phyloP scores from a whole-genome alignment of 2,329 filamentous ascomycete genomes.

The Fusarium scirpi region DNA sequence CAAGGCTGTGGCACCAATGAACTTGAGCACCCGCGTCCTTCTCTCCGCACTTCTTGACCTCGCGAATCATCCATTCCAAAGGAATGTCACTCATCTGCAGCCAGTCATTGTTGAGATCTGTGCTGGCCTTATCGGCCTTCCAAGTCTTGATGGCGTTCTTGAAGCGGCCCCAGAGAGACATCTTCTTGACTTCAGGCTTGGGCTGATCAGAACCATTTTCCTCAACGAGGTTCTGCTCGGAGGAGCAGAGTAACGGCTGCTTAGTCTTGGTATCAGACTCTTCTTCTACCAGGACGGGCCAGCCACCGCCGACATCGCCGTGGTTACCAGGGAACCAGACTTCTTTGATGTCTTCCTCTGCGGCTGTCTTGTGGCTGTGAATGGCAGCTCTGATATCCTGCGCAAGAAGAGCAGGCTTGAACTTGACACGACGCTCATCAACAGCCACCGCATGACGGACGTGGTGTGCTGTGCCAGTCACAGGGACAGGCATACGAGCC shows the following conservation, averaged over 20 bases:
- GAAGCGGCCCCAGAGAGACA: constrained; percentile 52
- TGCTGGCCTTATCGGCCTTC: constrained; percentile 49
- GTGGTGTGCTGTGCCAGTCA: constrained; percentile 56
- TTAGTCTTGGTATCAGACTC: constrained; percentile 32
- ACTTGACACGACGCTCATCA: constrained; percentile 67
- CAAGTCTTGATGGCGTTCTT: constrained; percentile 53
- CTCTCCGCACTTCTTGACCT: constrained; percentile 56
- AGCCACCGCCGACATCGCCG: constrained; percentile 66
- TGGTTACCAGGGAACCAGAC: constrained; percentile 69
- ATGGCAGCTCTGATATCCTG: constrained; percentile 52
- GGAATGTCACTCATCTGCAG: constrained; percentile 63
- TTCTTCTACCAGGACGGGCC: constrained; percentile 50
- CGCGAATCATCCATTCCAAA: constrained; percentile 65
- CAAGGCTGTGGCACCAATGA: constrained; percentile 51
- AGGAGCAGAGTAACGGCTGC: neutral
- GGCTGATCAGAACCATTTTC: neutral
- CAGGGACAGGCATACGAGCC: constrained; percentile 54
- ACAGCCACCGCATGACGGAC: constrained; percentile 66
- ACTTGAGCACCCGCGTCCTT: constrained; percentile 49
- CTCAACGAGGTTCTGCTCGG: neutral
- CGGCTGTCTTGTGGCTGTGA: constrained; percentile 30
- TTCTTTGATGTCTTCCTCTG: constrained; percentile 58
- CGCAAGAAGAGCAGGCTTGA: constrained; percentile 62
- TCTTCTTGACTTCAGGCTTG: constrained; percentile 34
- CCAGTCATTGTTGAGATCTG: constrained; percentile 49